Base-by-base conservation (phyloP, 805 yeast species). In the Teunomyces panamensis region DNA sequence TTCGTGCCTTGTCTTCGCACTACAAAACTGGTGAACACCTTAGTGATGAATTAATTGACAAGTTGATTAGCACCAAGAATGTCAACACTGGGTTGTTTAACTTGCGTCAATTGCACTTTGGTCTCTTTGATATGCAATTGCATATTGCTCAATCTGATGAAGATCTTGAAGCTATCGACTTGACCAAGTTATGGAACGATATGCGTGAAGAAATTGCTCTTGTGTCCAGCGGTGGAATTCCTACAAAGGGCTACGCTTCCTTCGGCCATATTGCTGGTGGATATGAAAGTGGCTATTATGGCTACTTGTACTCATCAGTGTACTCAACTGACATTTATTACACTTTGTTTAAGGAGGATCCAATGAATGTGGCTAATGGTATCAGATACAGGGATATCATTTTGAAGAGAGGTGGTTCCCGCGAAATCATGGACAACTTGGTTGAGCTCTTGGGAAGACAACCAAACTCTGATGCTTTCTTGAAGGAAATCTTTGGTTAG, bases 241-340 rank as follows among this genome's bases (percentile, higher is more conserved):
- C 65, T 16, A 79, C 84, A n/a, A 79, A 75, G 49, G 94, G 94
- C 3, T 87, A 80, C 59, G 82, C 84, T 29, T 82, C 89, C 0
- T 88, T 88, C 63, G 89, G 88, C 2, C 96, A 89, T 61, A 76
- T 79, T 47, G 79, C 87, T 63, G 89, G 89, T 33, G 92, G 95
- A 13, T 89, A 89, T 64, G 92, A 87, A 46, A 83, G 91, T 9
- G 90, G 91, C 3, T 89, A 89, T 67, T 89, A 89, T 57, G 96
- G 96, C 1, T 89, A 89, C 64, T 67, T 88, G 69, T 89, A 89
- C 84, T 86, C 95, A 2, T 84, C 83, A 58, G 96, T 87, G 11
- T 89, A 84, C 71, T 94, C 96, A 1, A 79, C 88, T 5, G 96
- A 89, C 64, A 86, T 89, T 61, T 89, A 79, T 69, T 82, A 86